phyloP scores from a whole-genome alignment of 495 filamentous ascomycete genomes.

The Bacidia gigantensis region DNA sequence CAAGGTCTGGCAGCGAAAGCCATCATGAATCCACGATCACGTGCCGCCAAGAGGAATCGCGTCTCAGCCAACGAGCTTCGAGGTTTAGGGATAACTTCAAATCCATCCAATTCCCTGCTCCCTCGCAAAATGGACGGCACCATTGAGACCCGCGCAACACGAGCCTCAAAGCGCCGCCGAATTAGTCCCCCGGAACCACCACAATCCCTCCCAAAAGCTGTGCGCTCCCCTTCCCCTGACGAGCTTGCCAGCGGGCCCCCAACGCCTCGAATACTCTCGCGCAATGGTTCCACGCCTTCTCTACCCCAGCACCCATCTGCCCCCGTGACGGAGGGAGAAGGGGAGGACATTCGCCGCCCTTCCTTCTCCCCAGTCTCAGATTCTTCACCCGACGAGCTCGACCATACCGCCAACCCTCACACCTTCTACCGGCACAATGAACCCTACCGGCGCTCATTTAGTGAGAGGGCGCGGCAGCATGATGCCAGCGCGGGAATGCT shows the following conservation, averaged over 20 bases:
- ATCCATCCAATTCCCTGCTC: background rate
- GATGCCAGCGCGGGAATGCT: background rate
- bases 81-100: background rate
- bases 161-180: slow-evolving; percentile 42
- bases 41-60: background rate
- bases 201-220: slow-evolving; percentile 17
- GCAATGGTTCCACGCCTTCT: slow-evolving; percentile 4
- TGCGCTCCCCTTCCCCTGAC: slow-evolving; percentile 39
- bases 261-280: background rate
- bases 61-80: background rate
- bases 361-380: slow-evolving; percentile 5
- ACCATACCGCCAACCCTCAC: slow-evolving; percentile 12
- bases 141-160: slow-evolving; percentile 10
- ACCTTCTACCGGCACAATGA: slow-evolving; percentile 13
- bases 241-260: slow-evolving; percentile 33
- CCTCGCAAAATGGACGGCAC: background rate
- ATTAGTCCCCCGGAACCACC: slow-evolving; percentile 31
- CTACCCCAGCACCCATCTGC: slow-evolving; percentile 2
- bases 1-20: no score
- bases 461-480: background rate
- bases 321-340: background rate
- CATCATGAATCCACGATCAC: no score
- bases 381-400: slow-evolving; percentile 34
- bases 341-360: slow-evolving; percentile 2
- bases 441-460: slow-evolving; percentile 2